Evolutionary conservation across 176 grass and related monocot genomes (phyloP), one percentile per base, ranked within the genome.

Genomic region (Oryza glaberrima): DNA sequence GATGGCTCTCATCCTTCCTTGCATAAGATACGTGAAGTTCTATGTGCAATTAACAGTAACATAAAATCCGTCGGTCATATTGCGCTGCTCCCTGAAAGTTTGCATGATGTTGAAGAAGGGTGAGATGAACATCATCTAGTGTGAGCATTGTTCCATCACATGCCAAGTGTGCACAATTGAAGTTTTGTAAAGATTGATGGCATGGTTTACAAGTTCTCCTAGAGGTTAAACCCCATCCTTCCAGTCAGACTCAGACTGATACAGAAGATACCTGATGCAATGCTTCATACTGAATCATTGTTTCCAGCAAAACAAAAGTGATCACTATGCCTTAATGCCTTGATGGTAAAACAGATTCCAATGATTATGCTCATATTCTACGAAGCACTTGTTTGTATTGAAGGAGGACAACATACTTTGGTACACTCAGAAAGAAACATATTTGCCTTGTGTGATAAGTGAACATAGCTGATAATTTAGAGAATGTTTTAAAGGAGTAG

Each of bases 1-100:
- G 92, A 91, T 88, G 88, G 88, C 64, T 98, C 84, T 69, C 90
- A 98, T 91, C 90, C 92, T 77, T 90, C 23, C 63, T 88, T 93
- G n/a, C 64, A 90, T 65, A 83, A 78, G 61, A 93, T 97, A 76
- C 81, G 60, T 84, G 38, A 90, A 81, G 68, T 94, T 75, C 78
- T 94, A 45, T 67, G 40, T 68, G 77, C 86, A 78, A 89, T 94
- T 60, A 80, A 83, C 88, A 46, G 23, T 75, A 86, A 93, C 45
- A 74, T 91, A 65, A 91, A 88, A 70, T 72, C 67, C 48, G 25
- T 75, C 73, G 87, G 75, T 85, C 88, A 84, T 90, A 52, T 78
- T 9, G 17, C 70, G 61, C 19, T 86, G 65, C 74, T 82, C 58
- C 69, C 51, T 63, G 78, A 84, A 82, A 45, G 14, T 71, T 73